Base-by-base conservation (phyloP, 2,329 filamentous ascomycete species). In the Grosmannia huntii region DNA sequence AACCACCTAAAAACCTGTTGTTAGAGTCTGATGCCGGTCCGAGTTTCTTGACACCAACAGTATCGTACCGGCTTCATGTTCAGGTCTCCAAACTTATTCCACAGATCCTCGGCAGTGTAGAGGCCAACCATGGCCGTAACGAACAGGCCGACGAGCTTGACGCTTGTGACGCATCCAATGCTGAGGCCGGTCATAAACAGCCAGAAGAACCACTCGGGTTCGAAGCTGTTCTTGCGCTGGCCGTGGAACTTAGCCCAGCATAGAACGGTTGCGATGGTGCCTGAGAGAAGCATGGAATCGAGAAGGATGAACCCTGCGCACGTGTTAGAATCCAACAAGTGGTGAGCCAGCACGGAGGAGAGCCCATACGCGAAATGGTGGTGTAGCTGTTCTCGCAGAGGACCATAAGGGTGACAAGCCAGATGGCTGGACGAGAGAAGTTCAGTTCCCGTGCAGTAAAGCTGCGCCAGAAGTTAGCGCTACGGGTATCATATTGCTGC, bases 361-460 rank as follows among this genome's bases (percentile, higher is more conserved):
- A 28, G 11, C 16, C 21, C 62, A 23, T 63, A 64, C 94, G 85
- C 74, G 91, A 96, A 73, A 99, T 99, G 36, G 95, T 97, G 54
- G 94, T 96, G 76, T 97, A 99, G 56, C 94, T 97, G 78, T 99
- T 99, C 73, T 99, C 94, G 77, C 90, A 99, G 49, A 99, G 83
- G 51, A 99, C 91, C 89, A 96, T 96, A 66, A 97, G 77, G 23
- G 91, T 94, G 60, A 97, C 85, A 59, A 99, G 80, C 94, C 94
- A 99, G 65, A 96, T 89, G 55, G 91, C 87, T 49, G 90, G 86
- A 64, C 87, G 84, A 69, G 84, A 85, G 69, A 97, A 86, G 69
- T 90, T 88, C 66, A 99, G 77, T 73, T 96, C 91, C 67, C 86
- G 88, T 38, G 92, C 92, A 44, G 94, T 99, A 72, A 83, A 97